A percentile compares a stretch with the other conserved stretches of the same genome.
phyloP scores from a whole-genome alignment of 2,329 filamentous ascomycete genomes.

The Colletotrichum phormii region DNA sequence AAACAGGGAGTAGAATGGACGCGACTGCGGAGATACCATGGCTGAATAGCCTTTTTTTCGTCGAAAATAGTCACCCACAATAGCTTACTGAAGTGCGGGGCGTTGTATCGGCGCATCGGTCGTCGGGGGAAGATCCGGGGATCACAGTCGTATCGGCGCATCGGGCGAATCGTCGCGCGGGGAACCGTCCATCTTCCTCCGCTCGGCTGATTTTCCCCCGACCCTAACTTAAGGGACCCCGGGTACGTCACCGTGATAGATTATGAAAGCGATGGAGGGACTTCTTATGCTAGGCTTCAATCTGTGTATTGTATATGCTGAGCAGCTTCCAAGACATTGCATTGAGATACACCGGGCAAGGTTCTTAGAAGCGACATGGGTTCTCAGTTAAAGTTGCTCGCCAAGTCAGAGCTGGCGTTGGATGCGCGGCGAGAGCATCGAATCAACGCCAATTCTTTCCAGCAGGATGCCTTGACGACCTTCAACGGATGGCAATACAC shows the following conservation, averaged over 20 bases:
- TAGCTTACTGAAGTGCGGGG: neutral
- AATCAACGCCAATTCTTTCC: conserved; percentile 35
- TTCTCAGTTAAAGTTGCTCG: conserved; percentile 2
- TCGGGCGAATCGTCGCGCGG: conserved; percentile 31
- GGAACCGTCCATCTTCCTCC: neutral
- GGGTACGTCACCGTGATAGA: conserved; percentile 22
- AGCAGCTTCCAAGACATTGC: neutral
- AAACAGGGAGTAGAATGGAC: neutral
- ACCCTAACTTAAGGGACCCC: neutral
- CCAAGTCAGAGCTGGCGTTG: conserved; percentile 13
- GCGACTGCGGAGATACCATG: conserved; percentile 18
- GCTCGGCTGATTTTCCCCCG: conserved; percentile 29
- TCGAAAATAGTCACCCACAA: neutral
- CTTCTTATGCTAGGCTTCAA: neutral
- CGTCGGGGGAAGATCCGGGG: conserved; percentile 25
- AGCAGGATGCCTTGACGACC: conserved; percentile 31
- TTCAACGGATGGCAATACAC: conserved; percentile 33
- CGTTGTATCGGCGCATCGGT: conserved; percentile 11
- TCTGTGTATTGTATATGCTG: neutral
- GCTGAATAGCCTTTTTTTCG: conserved; percentile 2
- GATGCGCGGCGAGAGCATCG: conserved; percentile 32
- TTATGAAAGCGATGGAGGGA: neutral
- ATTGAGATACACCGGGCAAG: neutral
- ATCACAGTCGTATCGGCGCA: neutral
- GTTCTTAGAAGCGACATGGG: neutral